Base-by-base conservation (phyloP, 2,329 filamentous ascomycete genomes). In the Pseudogymnoascus sp. region DNA sequence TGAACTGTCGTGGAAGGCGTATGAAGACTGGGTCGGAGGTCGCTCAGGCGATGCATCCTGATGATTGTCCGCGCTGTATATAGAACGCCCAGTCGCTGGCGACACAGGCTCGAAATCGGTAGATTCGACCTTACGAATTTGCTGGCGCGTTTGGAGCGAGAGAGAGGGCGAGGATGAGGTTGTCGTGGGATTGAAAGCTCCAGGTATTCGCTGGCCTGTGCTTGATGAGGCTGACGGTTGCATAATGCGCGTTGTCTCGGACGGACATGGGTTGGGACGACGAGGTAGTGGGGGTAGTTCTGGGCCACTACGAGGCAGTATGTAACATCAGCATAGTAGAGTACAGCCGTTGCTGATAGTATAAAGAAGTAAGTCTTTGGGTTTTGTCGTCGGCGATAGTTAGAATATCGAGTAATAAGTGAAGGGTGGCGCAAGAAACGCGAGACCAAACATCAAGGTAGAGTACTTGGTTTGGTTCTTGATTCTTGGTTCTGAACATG, bases 191-290 rank as follows among this genome's bases (percentile, higher is more conserved):
- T 61, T 59, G 60, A 63, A 63, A 36, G 43, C 28, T 35, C 61
- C 61, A 36, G 59, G 61, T 33, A 50, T 36, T 63, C 59, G 33
- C 38, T 54, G 47, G 60, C 61, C 41, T 59, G 61, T 37, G 37
- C 38, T 37, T 37, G 54, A 33, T 54, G 47, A 22, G 38, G 11
- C 50, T 20, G 58, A 59, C 25, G 58, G 30, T 47, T 64, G 60
- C 60, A 54, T 54, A 33, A 54, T 54, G 47, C 47, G 28, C 47
- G 47, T 54, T 54, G 47, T 54, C 28, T 54, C 28, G 47, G 16
- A 14, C 47, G 47, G 47, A 54, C 47, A 54, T 54, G 47, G 47
- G 47, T 54, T 54, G 47, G 28, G 12, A 54, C 28, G 28, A 33
- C 28, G 47, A 54, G 47, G 33, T 54, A 54, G 47, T 54, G 47